These are phyloP conservation scores for Vanilla planifolia DNA, from an alignment of 106 monocot species.

Conservation along the genomic window DNA sequence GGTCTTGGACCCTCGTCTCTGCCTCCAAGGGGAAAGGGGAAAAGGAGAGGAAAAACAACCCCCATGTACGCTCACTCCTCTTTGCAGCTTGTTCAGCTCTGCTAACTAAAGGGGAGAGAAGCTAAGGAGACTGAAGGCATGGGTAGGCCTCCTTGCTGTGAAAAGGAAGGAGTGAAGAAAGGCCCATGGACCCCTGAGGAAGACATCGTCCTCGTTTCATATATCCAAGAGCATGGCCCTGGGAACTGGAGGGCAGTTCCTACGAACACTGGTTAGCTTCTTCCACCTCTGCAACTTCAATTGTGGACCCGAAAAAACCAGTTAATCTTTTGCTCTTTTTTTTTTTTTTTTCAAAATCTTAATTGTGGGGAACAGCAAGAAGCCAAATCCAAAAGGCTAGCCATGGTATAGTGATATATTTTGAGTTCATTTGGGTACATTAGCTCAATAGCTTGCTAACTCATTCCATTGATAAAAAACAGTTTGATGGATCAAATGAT, in stretches of 20 bases:
- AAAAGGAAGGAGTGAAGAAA: conserved; percentile 40
- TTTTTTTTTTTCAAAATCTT: too few species aligned
- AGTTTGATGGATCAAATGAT: background rate
- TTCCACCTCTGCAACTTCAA: too few species aligned
- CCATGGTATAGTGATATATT: background rate
- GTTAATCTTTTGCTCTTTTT: background rate
- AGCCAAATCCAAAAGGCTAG: background rate
- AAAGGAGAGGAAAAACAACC: background rate
- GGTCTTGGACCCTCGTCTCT: conserved; percentile 6
- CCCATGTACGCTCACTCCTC: background rate
- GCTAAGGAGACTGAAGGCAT: background rate
- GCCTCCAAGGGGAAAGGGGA: background rate
- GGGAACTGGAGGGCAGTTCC: conserved; percentile 48
- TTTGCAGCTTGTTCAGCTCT: background rate
- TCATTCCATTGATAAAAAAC: background rate
- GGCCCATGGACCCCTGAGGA: conserved; percentile 59
- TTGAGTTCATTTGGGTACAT: background rate
- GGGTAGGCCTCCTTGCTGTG: conserved; percentile 44
- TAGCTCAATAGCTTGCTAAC: background rate
- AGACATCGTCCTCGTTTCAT: conserved; percentile 35
- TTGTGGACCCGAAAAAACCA: background rate
- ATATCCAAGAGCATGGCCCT: conserved; percentile 43
- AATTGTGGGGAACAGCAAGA: too few species aligned
- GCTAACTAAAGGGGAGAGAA: background rate
- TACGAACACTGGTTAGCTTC: conserved; percentile 25